Conservation (phyloP, 1,284 basidiomycete genomes). For the Mrakiaceae sp. region DNA sequence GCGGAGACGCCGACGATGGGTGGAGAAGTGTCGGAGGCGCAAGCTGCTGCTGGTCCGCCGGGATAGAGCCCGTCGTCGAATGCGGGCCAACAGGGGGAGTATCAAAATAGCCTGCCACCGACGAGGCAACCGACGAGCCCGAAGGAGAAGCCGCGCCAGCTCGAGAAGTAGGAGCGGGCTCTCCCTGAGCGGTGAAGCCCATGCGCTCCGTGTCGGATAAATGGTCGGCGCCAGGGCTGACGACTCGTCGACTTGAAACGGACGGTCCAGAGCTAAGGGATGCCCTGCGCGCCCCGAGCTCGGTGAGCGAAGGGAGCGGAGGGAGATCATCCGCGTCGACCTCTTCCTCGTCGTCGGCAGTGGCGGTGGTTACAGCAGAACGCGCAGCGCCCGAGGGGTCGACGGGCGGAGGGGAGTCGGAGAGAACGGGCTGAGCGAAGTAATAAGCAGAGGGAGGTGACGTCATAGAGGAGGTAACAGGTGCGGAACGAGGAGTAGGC, state of each 20-base stretch:
- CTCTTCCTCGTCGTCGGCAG: background rate
- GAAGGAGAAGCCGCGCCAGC: background rate
- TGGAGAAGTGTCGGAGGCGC: background rate
- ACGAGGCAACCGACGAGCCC: background rate
- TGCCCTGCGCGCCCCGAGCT: background rate
- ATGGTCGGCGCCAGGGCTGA: background rate
- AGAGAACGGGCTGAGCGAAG: no score
- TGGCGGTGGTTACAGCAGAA: background rate
- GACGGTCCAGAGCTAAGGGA: no score
- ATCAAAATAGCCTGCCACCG: background rate
- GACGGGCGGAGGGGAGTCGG: no score
- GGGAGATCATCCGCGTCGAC: conserved; percentile 5
- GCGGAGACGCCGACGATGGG: background rate
- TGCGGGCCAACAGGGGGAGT: background rate
- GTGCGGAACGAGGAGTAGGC: no score
- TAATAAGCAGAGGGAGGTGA: no score
- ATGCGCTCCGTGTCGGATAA: background rate
- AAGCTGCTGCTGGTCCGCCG: background rate
- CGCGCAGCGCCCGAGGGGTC: background rate
- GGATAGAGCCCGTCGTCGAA: no score
- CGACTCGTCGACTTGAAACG: no score
- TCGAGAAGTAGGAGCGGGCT: no score
- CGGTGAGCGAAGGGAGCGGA: background rate
- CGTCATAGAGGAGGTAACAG: no score
- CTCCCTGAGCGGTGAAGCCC: background rate